These are phyloP conservation scores for Daldinia childiae DNA, from an alignment of 495 filamentous ascomycete species.

Conservation along the genomic window DNA sequence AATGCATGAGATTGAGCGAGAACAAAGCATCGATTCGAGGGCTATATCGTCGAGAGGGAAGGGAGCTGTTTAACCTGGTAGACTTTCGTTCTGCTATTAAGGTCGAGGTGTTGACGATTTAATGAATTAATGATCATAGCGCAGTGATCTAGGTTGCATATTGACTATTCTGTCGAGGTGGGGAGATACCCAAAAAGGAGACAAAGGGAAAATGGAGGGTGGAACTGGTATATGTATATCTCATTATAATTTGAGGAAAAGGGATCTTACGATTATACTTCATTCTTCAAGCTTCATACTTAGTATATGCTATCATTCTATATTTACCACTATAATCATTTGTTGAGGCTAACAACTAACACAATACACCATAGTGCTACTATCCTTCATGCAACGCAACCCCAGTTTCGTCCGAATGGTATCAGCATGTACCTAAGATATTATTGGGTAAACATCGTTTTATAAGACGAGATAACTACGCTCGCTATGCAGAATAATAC, in stretches of 20 bases:
- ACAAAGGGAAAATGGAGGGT: not conserved
- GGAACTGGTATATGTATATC: too few relatives aligned
- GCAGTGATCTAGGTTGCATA: not conserved
- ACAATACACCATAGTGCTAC: too few relatives aligned
- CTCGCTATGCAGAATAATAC: not conserved
- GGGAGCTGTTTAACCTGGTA: slow-evolving; percentile 4
- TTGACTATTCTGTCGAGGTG: slow-evolving; percentile 2
- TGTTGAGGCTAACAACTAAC: too few relatives aligned
- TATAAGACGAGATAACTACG: not conserved
- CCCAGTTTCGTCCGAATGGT: not conserved
- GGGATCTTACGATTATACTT: too few relatives aligned
- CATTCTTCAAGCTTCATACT: too few relatives aligned
- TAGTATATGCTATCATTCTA: too few relatives aligned
- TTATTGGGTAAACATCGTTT: not conserved
- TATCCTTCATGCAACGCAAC: not conserved
- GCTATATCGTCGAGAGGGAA: slow-evolving; percentile 28
- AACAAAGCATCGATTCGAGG: slow-evolving; percentile 43
- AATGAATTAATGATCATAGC: slow-evolving; percentile 13
- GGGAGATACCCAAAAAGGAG: slow-evolving; percentile 19
- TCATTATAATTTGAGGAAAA: too few relatives aligned
- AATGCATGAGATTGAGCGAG: slow-evolving; percentile 50
- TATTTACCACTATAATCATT: too few relatives aligned
- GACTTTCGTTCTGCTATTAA: not conserved
- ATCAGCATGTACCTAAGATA: not conserved
- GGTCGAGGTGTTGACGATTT: not conserved